Conservation (phyloP, 768 basidiomycete genomes). For the Trametes villosa region DNA sequence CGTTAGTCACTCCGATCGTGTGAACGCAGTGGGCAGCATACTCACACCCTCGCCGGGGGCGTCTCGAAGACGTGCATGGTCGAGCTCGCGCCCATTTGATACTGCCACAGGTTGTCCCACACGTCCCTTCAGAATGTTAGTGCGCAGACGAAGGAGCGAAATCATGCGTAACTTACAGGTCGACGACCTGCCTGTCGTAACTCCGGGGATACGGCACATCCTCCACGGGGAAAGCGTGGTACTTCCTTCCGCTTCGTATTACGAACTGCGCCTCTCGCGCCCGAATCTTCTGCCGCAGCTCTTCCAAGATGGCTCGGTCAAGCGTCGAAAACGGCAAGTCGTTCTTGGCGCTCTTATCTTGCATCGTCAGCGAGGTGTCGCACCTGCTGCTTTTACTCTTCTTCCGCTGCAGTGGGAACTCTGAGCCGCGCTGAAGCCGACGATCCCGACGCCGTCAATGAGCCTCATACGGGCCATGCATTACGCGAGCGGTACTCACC, state of each 20-base stretch:
- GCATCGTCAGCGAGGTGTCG: conserved; percentile 6
- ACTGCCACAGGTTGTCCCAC: conserved; percentile 64
- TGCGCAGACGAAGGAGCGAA: neutral
- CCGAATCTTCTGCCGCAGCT: conserved; percentile 54
- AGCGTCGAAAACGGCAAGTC: conserved; percentile 56
- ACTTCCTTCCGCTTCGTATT: conserved; percentile 52
- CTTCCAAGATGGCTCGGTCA: conserved; percentile 63
- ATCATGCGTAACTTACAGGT: conserved; percentile 56
- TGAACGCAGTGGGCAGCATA: conserved; percentile 16
- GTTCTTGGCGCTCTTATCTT: conserved; percentile 17
- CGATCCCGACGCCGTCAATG: conserved; percentile 10
- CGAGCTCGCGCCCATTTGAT: conserved; percentile 51
- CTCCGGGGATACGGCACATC: conserved; percentile 73
- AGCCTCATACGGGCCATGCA: neutral
- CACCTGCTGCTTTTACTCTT: conserved; percentile 23
- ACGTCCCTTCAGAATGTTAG: conserved; percentile 55
- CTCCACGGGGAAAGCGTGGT: conserved; percentile 54
- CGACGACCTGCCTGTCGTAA: conserved; percentile 64
- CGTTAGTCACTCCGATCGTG: conserved; percentile 8
- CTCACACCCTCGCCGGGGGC: conserved; percentile 66
- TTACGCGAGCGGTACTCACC: conserved; percentile 6
- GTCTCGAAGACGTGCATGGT: conserved; percentile 69
- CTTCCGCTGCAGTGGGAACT: conserved; percentile 24
- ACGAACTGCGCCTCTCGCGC: conserved; percentile 62
- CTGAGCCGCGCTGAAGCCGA: conserved; percentile 15